Percentiles rank a stretch among this genome's conserved stretches.
Evolutionary conservation across 208 protist genomes (phyloP).

Genomic region (Acanthamoeba rhysodes): DNA sequence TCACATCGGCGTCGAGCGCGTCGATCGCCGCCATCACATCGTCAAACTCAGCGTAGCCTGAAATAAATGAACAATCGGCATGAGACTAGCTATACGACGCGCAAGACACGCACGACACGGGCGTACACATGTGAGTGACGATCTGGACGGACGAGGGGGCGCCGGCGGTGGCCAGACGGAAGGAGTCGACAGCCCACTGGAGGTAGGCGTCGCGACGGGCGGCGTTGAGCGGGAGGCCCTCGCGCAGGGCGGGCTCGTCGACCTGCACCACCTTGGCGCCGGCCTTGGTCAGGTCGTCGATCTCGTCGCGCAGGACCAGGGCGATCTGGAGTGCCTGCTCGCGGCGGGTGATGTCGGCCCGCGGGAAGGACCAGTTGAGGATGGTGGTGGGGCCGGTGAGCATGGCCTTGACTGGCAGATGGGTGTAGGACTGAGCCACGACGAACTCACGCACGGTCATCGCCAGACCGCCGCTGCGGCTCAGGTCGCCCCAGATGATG

Average conservation of each 20-base stretch:
- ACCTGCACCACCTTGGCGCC: slow-evolving; percentile 93
- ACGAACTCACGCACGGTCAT: slow-evolving; percentile 92
- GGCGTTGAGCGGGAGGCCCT: slow-evolving; percentile 92
- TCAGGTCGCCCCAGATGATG: slow-evolving; percentile 93
- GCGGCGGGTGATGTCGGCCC: slow-evolving; percentile 91
- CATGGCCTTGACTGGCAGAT: slow-evolving; percentile 93
- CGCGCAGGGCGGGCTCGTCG: slow-evolving; percentile 93
- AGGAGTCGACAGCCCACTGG: slow-evolving; percentile 91
- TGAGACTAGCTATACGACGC: no score
- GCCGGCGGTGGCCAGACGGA: slow-evolving; percentile 89
- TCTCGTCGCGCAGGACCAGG: slow-evolving; percentile 93
- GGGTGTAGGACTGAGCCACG: slow-evolving; percentile 92
- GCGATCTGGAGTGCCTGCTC: slow-evolving; percentile 90
- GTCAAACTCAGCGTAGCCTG: slow-evolving; percentile 95
- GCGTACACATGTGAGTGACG: slow-evolving; percentile 45
- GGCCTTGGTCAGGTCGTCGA: slow-evolving; percentile 90
- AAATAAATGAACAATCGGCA: no score
- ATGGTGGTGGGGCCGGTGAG: slow-evolving; percentile 95
- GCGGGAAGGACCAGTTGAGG: slow-evolving; percentile 93
- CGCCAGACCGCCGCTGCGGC: slow-evolving; percentile 80
- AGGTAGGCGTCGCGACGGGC: slow-evolving; percentile 91
- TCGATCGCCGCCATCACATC: slow-evolving; percentile 93
- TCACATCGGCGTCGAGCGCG: slow-evolving; percentile 93
- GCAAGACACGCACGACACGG: background rate
- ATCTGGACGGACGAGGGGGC: slow-evolving; percentile 75